A percentile compares a stretch with the other conserved stretches of the same genome.
Evolutionary conservation across 495 filamentous ascomycete species (phyloP).

Genomic region (Lasiosphaeriaceae sp.): DNA sequence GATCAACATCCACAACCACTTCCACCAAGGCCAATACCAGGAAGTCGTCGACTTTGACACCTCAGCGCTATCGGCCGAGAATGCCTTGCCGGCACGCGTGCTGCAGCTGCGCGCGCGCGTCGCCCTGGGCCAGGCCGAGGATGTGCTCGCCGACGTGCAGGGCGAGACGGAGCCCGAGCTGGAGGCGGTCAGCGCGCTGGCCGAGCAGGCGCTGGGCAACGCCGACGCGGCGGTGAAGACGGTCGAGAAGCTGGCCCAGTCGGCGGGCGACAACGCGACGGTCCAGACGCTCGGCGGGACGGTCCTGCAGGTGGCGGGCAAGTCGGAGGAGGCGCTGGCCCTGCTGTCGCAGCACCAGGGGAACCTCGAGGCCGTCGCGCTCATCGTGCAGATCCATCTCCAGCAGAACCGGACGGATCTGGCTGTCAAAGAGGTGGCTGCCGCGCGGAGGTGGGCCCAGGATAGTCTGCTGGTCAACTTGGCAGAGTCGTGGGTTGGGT

Average conservation of each 20-base stretch:
- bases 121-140: constrained; percentile 70
- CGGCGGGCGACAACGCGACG: constrained; percentile 65
- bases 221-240: constrained; percentile 56
- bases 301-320: constrained; percentile 70
- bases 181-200: constrained; percentile 71
- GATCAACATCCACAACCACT: constrained; percentile 91
- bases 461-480: constrained; percentile 91
- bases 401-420: constrained; percentile 87
- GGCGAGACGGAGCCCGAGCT: constrained; percentile 69
- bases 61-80: constrained; percentile 68
- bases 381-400: constrained; percentile 87
- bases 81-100: constrained; percentile 72
- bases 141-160: constrained; percentile 64
- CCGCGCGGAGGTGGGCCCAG: constrained; percentile 93
- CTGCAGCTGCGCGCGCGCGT: constrained; percentile 77
- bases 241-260: constrained; percentile 61
- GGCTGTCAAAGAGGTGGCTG: constrained; percentile 80
- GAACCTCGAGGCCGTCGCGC: constrained; percentile 66
- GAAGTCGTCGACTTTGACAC: constrained; percentile 77
- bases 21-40: constrained; percentile 88
- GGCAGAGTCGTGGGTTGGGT: constrained; percentile 90
- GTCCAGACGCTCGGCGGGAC: constrained; percentile 80
- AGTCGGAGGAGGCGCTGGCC: constrained; percentile 76
- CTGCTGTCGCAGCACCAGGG: constrained; percentile 80
- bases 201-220: constrained; percentile 61